These are phyloP conservation scores for Clarireedia sp. DNA, from an alignment of 2,329 filamentous ascomycete genomes.

Conservation along the genomic window DNA sequence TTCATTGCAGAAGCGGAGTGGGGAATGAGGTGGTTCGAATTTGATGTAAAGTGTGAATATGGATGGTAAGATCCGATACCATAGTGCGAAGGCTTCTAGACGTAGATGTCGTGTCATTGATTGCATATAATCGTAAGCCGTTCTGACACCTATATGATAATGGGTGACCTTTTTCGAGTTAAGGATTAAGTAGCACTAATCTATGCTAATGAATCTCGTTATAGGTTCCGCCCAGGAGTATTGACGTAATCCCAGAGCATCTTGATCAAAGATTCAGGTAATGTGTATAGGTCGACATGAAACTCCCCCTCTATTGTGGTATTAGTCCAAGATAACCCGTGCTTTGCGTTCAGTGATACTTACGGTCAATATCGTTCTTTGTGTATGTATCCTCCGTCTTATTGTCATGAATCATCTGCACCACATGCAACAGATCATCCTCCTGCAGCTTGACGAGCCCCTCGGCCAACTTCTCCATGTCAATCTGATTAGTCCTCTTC, in stretches of 20 bases:
- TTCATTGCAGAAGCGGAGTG: too few relatives aligned
- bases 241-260: conserved; percentile 85
- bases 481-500: conserved; percentile 55
- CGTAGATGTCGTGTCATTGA: background rate
- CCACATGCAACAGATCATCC: conserved; percentile 88
- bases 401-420: conserved; percentile 97
- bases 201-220: background rate
- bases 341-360: conserved; percentile 28
- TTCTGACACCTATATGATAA: background rate
- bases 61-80: too few relatives aligned
- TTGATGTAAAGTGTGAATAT: too few relatives aligned
- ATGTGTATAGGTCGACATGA: conserved; percentile 95
- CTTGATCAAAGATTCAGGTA: conserved; percentile 81
- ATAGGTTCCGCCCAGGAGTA: background rate
- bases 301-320: conserved; percentile 75
- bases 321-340: conserved; percentile 5
- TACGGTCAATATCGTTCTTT: conserved; percentile 93
- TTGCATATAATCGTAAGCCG: background rate
- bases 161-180: background rate
- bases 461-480: conserved; percentile 96
- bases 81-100: background rate
- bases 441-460: conserved; percentile 81
- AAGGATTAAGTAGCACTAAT: background rate
- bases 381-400: conserved; percentile 92
- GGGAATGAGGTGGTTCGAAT: too few relatives aligned